These are phyloP conservation scores for Aphanomyces stellatus DNA, from an alignment of 352 stramenopile species.

Conservation along the genomic window DNA sequence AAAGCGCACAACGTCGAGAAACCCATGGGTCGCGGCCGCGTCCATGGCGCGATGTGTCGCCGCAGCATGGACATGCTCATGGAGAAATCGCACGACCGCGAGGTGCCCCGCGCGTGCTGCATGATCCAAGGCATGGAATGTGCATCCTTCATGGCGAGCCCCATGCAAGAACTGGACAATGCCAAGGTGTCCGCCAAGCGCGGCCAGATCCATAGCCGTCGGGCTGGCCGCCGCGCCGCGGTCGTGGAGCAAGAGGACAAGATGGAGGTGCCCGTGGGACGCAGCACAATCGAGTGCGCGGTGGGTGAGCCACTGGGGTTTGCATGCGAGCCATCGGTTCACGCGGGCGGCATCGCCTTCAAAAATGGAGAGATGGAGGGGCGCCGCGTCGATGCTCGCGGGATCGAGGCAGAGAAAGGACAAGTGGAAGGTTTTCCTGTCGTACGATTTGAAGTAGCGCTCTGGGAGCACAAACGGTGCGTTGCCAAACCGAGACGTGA, in stretches of 20 bases:
- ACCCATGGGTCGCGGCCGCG: neutral
- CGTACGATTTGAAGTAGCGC: slow-evolving; percentile 6
- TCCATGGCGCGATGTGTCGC: slow-evolving; percentile 4
- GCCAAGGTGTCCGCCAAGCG: neutral
- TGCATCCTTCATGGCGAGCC: slow-evolving; percentile 27
- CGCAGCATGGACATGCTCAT: neutral
- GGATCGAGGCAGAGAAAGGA: slow-evolving; percentile 8
- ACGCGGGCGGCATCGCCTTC: neutral
- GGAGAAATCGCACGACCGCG: slow-evolving; percentile 2
- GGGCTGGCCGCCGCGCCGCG: neutral
- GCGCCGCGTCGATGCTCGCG: neutral
- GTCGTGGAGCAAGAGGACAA: slow-evolving; percentile 2
- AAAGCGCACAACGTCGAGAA: neutral
- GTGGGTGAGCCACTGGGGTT: slow-evolving; percentile 1
- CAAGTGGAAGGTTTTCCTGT: neutral
- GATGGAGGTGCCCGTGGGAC: neutral
- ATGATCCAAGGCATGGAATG: slow-evolving; percentile 9
- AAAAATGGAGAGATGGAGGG: slow-evolving; percentile 15
- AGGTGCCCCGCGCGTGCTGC: slow-evolving; percentile 1
- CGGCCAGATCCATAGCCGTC: slow-evolving; percentile 1
- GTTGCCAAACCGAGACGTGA: neutral
- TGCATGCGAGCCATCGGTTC: neutral
- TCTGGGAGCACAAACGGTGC: neutral
- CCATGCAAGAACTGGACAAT: slow-evolving; percentile 2
- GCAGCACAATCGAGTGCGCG: slow-evolving; percentile 12